phyloP scores from a whole-genome alignment of 768 basidiomycete genomes.

The Leccinum incarnatum region DNA sequence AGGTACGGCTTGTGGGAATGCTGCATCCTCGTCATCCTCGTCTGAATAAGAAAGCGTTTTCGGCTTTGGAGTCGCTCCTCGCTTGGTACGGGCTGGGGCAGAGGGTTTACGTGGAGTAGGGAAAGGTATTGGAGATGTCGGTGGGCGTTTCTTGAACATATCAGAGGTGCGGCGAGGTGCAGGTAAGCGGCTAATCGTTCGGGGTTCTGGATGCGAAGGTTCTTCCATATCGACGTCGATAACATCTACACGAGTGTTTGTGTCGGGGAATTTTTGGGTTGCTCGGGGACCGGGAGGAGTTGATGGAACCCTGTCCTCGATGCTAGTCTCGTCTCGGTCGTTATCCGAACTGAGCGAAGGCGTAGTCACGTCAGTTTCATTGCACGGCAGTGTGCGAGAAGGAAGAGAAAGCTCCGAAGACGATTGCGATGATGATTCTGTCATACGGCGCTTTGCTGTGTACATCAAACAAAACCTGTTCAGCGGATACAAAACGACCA shows the following conservation, averaged over 20 bases:
- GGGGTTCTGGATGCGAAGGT: constrained; percentile 9
- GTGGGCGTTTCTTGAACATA: constrained; percentile 58
- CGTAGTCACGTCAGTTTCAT: constrained; percentile 47
- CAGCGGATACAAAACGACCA: neutral
- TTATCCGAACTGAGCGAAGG: constrained; percentile 78
- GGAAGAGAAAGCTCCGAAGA: constrained; percentile 24
- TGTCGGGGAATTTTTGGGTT: neutral
- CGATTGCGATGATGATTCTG: constrained; percentile 26
- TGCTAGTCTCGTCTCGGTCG: constrained; percentile 48
- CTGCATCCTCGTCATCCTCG: constrained; percentile 28
- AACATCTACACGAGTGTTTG: constrained; percentile 22
- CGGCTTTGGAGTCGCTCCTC: constrained; percentile 32
- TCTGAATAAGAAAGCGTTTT: constrained; percentile 10
- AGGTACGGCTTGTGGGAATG: neutral
- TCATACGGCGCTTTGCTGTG: constrained; percentile 39
- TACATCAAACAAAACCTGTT: constrained; percentile 12
- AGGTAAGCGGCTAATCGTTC: constrained; percentile 7
- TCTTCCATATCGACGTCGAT: constrained; percentile 40
- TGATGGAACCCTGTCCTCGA: constrained; percentile 46
- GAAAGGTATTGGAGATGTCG: constrained; percentile 60
- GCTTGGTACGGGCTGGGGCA: constrained; percentile 53
- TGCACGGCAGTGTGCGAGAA: constrained; percentile 29
- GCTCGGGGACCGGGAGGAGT: constrained; percentile 47
- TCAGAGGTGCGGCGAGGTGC: constrained; percentile 26
- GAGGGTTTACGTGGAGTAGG: constrained; percentile 51